Evolutionary conservation across 2,329 filamentous ascomycete species (phyloP), one percentile per base, ranked within the genome.

Genomic region (Fusarium multiceps): DNA sequence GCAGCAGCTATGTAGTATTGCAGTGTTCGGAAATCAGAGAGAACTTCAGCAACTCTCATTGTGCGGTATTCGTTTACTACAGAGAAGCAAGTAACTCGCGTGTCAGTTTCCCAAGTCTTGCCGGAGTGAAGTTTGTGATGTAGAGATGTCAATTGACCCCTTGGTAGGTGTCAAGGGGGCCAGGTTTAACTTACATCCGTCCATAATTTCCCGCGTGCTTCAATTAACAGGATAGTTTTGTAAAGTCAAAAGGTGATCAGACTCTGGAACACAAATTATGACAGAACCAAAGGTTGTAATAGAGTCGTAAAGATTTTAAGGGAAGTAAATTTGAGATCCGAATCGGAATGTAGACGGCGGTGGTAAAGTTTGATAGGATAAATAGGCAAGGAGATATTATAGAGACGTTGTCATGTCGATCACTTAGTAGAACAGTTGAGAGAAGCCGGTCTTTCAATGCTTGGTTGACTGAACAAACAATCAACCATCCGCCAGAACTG

Each of bases 1-100:
- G 82, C 86, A 12, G 84, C 83, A 34, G 88, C 85, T 74, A 91
- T 90, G 76, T 86, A 87, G 78, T 87, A 87, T 76, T 90, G 89
- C 27, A 90, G 81, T 45, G 81, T 86, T 66, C 84, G 85, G 77
- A 91, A 90, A 76, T 90, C 88, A 66, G 83, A 81, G 42, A 90
- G 84, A 50, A 90, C 79, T 71, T 90, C 85, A 77, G 87, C 88
- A 74, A 90, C 88, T 70, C 89, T 86, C 57, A 81, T 82, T 71
- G 83, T 85, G 71, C 89, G 85, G 76, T 82, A 87, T 47, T 87
- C 83, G 80, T 91, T 90, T 63, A 89, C 88, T 91, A 72, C 45
- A 34, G 63, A 55, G 53, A 30, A 14, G 47, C 32, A 57, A 57
- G 34, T 41, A 50, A 42, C 30, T 60, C 32, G 20, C 51, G 62